Evolutionary conservation across 805 yeast genomes (phyloP), one percentile per base, ranked within the genome.

Genomic region (Wickerhamiella musiphila): DNA sequence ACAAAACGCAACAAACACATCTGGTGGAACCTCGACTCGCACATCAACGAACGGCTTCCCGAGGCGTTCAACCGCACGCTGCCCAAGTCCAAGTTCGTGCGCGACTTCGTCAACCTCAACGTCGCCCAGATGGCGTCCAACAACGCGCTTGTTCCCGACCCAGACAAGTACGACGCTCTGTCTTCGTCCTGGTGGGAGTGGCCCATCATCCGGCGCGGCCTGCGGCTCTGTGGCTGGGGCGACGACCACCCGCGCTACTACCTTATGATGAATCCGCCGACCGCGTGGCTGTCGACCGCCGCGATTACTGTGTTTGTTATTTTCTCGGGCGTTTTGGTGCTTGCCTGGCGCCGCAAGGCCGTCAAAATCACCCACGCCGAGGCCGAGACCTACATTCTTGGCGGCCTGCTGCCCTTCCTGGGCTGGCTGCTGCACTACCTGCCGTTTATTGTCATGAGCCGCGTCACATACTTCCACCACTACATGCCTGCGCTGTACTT

Each of bases 391-490:
- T 60, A 63, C 39, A 42, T 65, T 11, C 59, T 70, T 56, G 78
- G 78, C 24, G 94, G 93, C 34, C 48, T 78, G 21, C 70, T 78
- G 45, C 94, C 96, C 17, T 76, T 84, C 59, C 49, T 79, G 26
- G 93, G 94, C 8, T 86, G 95, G 95, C 64, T 72, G 26, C 62
- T 82, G 47, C 95, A 86, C 56, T 86, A 63, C 56, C 50, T 78
- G 47, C 96, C 98, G 21, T 86, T 86, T 57, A 69, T 77, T 20
- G 57, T 82, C 37, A 86, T 86, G 98, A 83, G 92, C 9, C 78
- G 98, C 62, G 95, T 90, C 35, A 83, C 93, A 2, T 86, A 90
- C 53, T 90, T 86, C 21, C 98, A 86, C 57, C 98, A 86, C 54
- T 86, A 86, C 56, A 69, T 83, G 43, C 98, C 98, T 10, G 94